Conservation (phyloP, 371 early-diverging fungal species). For the Mucor racemosus region DNA sequence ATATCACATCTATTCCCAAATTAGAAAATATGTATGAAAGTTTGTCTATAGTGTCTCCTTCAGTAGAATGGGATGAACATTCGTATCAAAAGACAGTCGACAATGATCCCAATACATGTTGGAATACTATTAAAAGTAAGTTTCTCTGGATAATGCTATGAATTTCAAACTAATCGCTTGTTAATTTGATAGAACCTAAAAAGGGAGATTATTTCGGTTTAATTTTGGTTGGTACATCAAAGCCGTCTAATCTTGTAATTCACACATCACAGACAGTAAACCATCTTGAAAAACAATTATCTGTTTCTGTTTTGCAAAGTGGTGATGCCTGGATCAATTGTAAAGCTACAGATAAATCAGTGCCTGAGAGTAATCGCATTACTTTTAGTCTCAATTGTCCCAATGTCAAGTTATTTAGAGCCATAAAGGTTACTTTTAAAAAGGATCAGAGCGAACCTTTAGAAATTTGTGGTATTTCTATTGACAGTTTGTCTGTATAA, state of each 20-base stretch:
- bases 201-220: conserved; percentile 55
- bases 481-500: conserved; percentile 41
- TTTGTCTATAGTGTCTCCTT: conserved; percentile 35
- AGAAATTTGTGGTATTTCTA: conserved; percentile 44
- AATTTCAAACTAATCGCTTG: background rate
- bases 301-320: conserved; percentile 32
- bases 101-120: conserved; percentile 59
- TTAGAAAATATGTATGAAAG: conserved; percentile 19
- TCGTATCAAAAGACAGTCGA: conserved; percentile 64
- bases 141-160: background rate
- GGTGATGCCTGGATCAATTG: conserved; percentile 37
- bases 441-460: conserved; percentile 36
- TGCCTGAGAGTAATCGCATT: conserved; percentile 11
- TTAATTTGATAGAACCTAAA: conserved; percentile 23
- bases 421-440: conserved; percentile 34
- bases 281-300: conserved; percentile 27
- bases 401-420: conserved; percentile 18
- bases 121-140: conserved; percentile 56
- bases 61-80: conserved; percentile 51
- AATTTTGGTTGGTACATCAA: conserved; percentile 48
- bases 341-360: conserved; percentile 16
- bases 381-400: conserved; percentile 24
- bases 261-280: conserved; percentile 34
- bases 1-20: conserved; percentile 19
- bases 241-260: conserved; percentile 29